These are phyloP conservation scores for Metarhizium guizhouense DNA, from an alignment of 2,329 filamentous ascomycete genomes.

Conservation along the genomic window DNA sequence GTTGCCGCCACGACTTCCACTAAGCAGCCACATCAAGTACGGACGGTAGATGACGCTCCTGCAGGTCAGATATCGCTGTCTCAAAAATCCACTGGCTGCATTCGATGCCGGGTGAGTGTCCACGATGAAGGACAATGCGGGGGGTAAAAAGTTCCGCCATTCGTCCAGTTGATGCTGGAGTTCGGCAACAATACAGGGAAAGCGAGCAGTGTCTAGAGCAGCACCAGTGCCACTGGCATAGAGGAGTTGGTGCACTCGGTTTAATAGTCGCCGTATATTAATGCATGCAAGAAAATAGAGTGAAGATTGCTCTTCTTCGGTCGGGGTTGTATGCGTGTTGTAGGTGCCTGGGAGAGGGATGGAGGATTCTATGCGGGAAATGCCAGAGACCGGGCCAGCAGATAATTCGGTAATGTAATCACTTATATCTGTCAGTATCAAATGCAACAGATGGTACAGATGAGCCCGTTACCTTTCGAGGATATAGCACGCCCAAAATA, in stretches of 20 bases:
- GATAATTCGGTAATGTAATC: slow-evolving; percentile 45
- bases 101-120: slow-evolving; percentile 20
- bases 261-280: slow-evolving; percentile 38
- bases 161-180: slow-evolving; percentile 39
- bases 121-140: slow-evolving; percentile 31
- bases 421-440: slow-evolving; percentile 18
- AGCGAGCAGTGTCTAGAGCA: slow-evolving; percentile 32
- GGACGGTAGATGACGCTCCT: slow-evolving; percentile 43
- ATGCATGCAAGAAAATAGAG: slow-evolving; percentile 46
- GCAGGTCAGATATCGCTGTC: slow-evolving; percentile 42
- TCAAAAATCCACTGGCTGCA: slow-evolving; percentile 37
- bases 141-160: slow-evolving; percentile 36
- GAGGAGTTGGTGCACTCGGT: slow-evolving; percentile 38
- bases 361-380: slow-evolving; percentile 41
- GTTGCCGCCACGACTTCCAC: slow-evolving; percentile 21
- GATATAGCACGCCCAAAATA: slow-evolving; percentile 48
- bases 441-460: neutral
- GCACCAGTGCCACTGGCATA: slow-evolving; percentile 37
- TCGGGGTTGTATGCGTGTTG: slow-evolving; percentile 29
- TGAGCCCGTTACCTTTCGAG: slow-evolving; percentile 32
- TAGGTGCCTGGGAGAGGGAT: slow-evolving; percentile 38
- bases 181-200: slow-evolving; percentile 38
- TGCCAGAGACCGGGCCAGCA: slow-evolving; percentile 38
- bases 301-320: slow-evolving; percentile 36
- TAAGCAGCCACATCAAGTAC: slow-evolving; percentile 40